A percentile compares a stretch with the other conserved stretches of the same genome.
Evolutionary conservation across 495 filamentous ascomycete genomes (phyloP).

Genomic region (Trichoderma reesei): DNA sequence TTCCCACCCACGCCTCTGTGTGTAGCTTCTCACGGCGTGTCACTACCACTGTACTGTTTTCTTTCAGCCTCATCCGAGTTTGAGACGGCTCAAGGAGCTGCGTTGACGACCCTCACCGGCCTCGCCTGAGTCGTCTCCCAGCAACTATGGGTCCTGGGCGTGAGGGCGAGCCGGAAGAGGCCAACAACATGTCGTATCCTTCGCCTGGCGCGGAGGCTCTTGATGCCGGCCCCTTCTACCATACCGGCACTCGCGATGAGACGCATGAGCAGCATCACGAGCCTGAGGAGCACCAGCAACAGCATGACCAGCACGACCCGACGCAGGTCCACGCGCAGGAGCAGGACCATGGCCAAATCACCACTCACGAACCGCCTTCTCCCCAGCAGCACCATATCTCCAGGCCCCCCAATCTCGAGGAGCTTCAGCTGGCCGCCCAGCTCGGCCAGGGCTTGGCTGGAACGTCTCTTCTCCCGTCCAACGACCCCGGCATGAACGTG

Average conservation of each 20-base stretch:
- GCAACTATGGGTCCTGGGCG: neutral
- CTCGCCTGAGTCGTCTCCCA: neutral
- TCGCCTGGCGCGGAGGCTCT: constrained; percentile 5
- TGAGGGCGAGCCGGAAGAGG: neutral
- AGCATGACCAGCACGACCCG: constrained; percentile 2
- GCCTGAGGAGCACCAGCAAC: constrained; percentile 7
- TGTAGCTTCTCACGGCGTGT: neutral
- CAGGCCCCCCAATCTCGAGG: constrained; percentile 30
- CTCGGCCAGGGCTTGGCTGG: constrained; percentile 35
- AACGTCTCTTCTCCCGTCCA: constrained; percentile 21
- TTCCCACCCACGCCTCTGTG: neutral
- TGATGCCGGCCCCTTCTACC: constrained; percentile 11
- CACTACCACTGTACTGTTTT: neutral
- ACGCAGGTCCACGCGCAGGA: constrained; percentile 13
- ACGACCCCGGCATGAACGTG: constrained; percentile 14
- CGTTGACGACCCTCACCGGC: neutral
- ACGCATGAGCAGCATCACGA: constrained; percentile 7
- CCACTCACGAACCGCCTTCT: constrained; percentile 18
- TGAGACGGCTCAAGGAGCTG: neutral
- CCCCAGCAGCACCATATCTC: constrained; percentile 24
- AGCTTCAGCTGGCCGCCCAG: constrained; percentile 44
- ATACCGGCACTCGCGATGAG: constrained; percentile 2
- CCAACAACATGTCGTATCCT: constrained; percentile 1
- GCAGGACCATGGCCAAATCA: constrained; percentile 13
- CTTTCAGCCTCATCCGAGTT: neutral